Conservation (phyloP, 176 grass and related monocot genomes). For the sorghum (Sorghum bicolor) region DNA sequence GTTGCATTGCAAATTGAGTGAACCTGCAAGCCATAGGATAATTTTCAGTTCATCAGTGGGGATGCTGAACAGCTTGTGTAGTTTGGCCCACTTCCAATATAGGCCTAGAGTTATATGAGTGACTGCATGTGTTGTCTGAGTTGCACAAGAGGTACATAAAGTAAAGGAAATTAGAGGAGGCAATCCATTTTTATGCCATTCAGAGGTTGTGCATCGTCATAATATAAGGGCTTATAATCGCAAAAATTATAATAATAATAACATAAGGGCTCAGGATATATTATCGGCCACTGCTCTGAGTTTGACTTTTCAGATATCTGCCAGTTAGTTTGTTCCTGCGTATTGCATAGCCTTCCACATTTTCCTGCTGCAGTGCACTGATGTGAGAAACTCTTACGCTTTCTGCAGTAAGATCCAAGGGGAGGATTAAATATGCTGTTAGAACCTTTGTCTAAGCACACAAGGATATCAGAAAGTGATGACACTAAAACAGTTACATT, state of each 20-base stretch:
- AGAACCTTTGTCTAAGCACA: neutral
- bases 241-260: too few species aligned
- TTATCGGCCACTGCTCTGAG: neutral
- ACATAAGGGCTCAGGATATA: neutral
- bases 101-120: neutral
- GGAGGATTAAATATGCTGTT: neutral
- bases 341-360: neutral
- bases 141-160: conserved; percentile 13
- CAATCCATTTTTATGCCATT: conserved; percentile 8
- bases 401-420: neutral
- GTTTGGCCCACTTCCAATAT: conserved; percentile 6
- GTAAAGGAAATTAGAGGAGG: conserved; percentile 17
- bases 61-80: neutral
- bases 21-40: neutral
- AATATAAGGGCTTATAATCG: neutral
- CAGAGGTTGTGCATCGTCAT: neutral
- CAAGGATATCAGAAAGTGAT: neutral
- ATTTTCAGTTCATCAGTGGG: conserved; percentile 2
- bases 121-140: conserved; percentile 19
- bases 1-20: neutral
- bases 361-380: neutral
- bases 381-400: too few species aligned
- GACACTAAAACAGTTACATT: neutral
- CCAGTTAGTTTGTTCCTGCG: neutral
- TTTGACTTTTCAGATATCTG: neutral